Evolutionary conservation across 1,139 yeast genomes (phyloP).

Genomic region (Candida albicans): DNA sequence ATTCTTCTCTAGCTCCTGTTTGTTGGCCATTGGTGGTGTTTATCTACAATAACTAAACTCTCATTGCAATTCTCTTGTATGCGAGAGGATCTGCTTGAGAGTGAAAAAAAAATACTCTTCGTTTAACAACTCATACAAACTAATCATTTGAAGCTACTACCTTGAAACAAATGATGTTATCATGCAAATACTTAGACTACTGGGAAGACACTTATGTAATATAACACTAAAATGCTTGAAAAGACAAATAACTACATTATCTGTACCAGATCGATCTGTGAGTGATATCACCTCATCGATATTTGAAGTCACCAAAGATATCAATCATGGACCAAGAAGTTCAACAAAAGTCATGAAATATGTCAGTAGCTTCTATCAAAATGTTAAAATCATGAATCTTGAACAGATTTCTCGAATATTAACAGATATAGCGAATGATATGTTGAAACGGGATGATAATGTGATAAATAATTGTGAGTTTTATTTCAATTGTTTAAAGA

Average conservation of each 20-base stretch:
- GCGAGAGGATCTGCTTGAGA: no score
- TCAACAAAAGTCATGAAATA: neutral
- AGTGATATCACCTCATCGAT: constrained; percentile 5
- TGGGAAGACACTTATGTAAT: neutral
- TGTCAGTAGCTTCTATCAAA: constrained; percentile 3
- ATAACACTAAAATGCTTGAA: neutral
- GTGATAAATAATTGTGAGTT: neutral
- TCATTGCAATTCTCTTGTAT: no score
- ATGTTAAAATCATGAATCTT: constrained; percentile 3
- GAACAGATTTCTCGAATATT: constrained; percentile 3
- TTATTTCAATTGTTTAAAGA: constrained; percentile 9
- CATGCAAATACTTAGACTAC: neutral
- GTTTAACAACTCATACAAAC: no score
- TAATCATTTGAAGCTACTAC: no score
- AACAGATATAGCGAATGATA: constrained; percentile 3
- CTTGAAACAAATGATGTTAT: neutral
- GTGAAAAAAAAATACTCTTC: no score
- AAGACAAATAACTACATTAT: neutral
- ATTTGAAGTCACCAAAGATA: constrained; percentile 3
- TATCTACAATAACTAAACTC: no score
- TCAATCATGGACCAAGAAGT: neutral
- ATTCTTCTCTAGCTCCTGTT: no score
- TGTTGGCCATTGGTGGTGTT: no score
- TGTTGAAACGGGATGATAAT: neutral
- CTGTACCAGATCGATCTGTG: neutral